Percentiles rank a stretch among this genome's conserved stretches.
Evolutionary conservation across 148 eudicot species (phyloP).

Genomic region (Dysphania ambrosioides): DNA sequence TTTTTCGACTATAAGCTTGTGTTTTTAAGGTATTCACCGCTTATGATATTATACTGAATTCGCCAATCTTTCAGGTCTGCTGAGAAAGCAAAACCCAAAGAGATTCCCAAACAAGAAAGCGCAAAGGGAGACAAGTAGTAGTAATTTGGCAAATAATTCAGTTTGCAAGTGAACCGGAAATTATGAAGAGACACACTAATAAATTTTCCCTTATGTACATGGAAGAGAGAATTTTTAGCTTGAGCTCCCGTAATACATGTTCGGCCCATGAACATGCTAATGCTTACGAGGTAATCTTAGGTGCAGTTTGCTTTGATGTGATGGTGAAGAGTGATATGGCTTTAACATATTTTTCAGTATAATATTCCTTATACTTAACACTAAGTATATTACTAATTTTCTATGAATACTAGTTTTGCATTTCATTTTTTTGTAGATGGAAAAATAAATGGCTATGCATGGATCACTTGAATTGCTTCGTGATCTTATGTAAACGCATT

Average conservation of each 20-base stretch:
- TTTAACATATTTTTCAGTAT: not conserved
- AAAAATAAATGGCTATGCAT: not conserved
- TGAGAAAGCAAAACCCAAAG: slow-evolving; percentile 34
- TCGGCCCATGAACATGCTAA: not conserved
- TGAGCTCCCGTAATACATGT: not conserved
- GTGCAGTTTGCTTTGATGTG: not conserved
- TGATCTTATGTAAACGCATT: not conserved
- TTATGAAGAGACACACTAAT: not conserved
- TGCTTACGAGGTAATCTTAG: not conserved
- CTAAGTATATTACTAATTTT: too few species aligned
- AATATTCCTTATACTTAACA: too few species aligned
- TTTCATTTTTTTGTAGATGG: not conserved
- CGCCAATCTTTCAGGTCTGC: slow-evolving; percentile 23
- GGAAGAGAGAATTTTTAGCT: not conserved
- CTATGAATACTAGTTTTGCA: not conserved
- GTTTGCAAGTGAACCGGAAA: not conserved
- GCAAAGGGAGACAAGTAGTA: slow-evolving; percentile 18
- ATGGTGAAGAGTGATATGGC: not conserved
- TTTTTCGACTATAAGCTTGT: not conserved
- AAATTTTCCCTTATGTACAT: not conserved
- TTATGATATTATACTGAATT: not conserved
- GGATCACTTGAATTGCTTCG: not conserved
- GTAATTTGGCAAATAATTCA: not conserved
- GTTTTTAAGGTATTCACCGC: too few species aligned
- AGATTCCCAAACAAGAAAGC: slow-evolving; percentile 19